Evolutionary conservation across 305 asterid species (phyloP).

Genomic region (Fraxinus nigra): DNA sequence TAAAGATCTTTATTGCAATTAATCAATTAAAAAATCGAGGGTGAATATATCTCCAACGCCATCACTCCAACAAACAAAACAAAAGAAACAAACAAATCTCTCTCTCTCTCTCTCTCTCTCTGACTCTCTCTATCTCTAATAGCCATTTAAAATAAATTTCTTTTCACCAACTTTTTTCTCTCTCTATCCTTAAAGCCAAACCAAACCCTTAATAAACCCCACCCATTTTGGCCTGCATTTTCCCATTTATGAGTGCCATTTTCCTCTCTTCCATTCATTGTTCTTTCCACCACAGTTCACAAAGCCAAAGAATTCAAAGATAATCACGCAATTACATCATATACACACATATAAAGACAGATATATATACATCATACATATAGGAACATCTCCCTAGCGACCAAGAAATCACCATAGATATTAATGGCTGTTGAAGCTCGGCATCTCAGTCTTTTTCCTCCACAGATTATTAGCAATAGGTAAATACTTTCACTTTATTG

Average conservation of each 20-base stretch:
- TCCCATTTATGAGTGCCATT: slow-evolving; percentile 18
- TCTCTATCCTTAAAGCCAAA: slow-evolving; percentile 20
- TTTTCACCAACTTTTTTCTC: slow-evolving; percentile 15
- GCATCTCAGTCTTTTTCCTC: slow-evolving; percentile 53
- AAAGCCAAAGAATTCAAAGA: background rate
- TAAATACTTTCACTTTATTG: background rate
- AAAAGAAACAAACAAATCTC: slow-evolving; percentile 15
- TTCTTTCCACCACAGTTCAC: slow-evolving; percentile 15
- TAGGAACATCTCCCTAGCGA: background rate
- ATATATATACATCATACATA: background rate
- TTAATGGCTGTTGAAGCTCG: slow-evolving; percentile 78
- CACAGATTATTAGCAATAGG: slow-evolving; percentile 54
- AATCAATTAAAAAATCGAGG: background rate
- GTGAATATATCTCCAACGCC: background rate
- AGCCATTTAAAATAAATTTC: background rate
- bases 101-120: background rate
- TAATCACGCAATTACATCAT: background rate
- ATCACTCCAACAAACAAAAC: slow-evolving; percentile 8
- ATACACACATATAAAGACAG: background rate
- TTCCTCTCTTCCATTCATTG: slow-evolving; percentile 23
- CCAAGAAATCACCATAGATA: background rate
- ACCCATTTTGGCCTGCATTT: slow-evolving; percentile 18
- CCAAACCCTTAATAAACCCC: slow-evolving; percentile 41
- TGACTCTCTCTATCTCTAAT: background rate
- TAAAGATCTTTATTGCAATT: background rate